These are phyloP conservation scores for Vitis hybrid DNA, from an alignment of 177 flowering plant genomes.

Conservation along the genomic window DNA sequence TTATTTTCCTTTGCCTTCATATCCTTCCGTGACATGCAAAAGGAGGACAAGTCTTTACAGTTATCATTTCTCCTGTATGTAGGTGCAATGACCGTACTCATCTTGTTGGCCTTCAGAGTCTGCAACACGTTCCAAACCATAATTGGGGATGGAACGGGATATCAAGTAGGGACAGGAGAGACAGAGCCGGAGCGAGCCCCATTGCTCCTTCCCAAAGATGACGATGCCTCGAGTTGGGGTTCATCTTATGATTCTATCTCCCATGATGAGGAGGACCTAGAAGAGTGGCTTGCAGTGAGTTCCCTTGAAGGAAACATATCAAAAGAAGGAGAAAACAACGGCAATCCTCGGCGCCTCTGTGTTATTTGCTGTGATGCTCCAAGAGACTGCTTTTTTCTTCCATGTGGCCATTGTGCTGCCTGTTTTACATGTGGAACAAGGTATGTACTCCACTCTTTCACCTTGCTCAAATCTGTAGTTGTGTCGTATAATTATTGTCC, in stretches of 20 bases:
- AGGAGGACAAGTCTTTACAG: not conserved
- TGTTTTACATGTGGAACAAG: constrained; percentile 79
- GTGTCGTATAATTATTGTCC: too few relatives aligned
- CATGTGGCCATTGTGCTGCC: constrained; percentile 81
- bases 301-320: constrained; percentile 34
- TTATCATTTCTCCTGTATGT: constrained; percentile 15
- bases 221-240: constrained; percentile 62
- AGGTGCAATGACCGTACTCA: constrained; percentile 56
- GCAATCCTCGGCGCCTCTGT: constrained; percentile 45
- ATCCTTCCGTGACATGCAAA: not conserved
- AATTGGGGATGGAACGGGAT: constrained; percentile 18
- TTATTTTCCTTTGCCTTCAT: constrained; percentile 12
- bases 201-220: constrained; percentile 61
- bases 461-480: not conserved
- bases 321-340: constrained; percentile 44
- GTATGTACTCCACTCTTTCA: constrained; percentile 22
- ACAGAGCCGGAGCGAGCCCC: constrained; percentile 52
- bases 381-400: constrained; percentile 83
- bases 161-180: constrained; percentile 20
- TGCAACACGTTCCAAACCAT: constrained; percentile 27
- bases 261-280: constrained; percentile 57
- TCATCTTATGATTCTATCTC: constrained; percentile 76
- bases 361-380: constrained; percentile 74
- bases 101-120: constrained; percentile 41
- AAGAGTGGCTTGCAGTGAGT: constrained; percentile 27